These are phyloP conservation scores for Hypoxylon sp. DNA, from an alignment of 2,329 filamentous ascomycete species.

Conservation along the genomic window DNA sequence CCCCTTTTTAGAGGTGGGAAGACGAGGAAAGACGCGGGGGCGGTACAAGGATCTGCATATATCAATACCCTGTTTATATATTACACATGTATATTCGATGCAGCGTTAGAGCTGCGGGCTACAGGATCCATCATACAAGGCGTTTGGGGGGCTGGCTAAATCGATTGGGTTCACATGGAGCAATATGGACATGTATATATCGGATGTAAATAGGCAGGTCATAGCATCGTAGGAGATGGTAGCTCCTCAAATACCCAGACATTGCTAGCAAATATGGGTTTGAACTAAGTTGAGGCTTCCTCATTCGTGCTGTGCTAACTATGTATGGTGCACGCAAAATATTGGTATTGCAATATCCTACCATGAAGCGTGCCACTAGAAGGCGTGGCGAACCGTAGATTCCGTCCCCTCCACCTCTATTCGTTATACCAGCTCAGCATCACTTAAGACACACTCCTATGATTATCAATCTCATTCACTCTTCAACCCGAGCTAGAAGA, in stretches of 20 bases:
- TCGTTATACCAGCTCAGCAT: no score
- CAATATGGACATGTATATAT: conserved; percentile 26
- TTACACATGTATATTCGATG: conserved; percentile 7
- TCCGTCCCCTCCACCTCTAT: no score
- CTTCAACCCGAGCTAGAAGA: background rate
- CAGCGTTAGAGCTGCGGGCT: conserved; percentile 2
- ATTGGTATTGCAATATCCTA: no score
- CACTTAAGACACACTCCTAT: no score
- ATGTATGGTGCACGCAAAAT: background rate
- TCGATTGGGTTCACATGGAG: conserved; percentile 6
- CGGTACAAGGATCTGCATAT: conserved; percentile 14
- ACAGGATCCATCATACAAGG: conserved; percentile 15
- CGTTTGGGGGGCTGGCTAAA: conserved; percentile 9
- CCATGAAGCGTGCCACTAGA: no score
- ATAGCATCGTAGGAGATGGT: conserved; percentile 18
- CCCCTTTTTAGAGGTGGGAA: background rate
- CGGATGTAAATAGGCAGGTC: conserved; percentile 5
- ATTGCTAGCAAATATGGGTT: conserved; percentile 14
- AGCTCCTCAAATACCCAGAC: conserved; percentile 21
- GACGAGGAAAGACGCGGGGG: conserved; percentile 1
- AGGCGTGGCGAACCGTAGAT: no score
- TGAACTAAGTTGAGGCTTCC: background rate
- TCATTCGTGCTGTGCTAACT: background rate
- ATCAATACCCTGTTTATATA: conserved; percentile 26
- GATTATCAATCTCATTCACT: background rate